phyloP scores from a whole-genome alignment of 352 stramenopile genomes.

The Globisporangium okanoganense region DNA sequence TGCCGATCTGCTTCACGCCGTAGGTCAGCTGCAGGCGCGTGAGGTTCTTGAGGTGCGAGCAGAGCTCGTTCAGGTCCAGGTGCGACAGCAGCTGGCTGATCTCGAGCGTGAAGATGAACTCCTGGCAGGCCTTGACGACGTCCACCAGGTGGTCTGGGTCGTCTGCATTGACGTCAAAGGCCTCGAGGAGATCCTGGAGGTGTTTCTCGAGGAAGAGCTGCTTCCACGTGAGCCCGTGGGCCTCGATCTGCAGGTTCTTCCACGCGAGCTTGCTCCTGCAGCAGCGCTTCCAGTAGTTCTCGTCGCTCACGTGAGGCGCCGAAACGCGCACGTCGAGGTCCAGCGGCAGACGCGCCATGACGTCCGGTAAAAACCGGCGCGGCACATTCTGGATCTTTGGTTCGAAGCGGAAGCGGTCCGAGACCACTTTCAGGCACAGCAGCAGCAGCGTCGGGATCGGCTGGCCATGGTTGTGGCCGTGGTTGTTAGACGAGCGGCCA shows the following conservation, averaged over 20 bases:
- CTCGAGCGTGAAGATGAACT: slow-evolving; percentile 89
- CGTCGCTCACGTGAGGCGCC: slow-evolving; percentile 84
- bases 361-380: slow-evolving; percentile 75
- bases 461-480: neutral
- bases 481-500: neutral
- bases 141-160: slow-evolving; percentile 63
- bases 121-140: slow-evolving; percentile 71
- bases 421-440: slow-evolving; percentile 79
- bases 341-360: slow-evolving; percentile 75
- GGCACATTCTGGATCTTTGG: slow-evolving; percentile 71
- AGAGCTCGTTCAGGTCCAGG: slow-evolving; percentile 86
- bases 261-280: slow-evolving; percentile 80
- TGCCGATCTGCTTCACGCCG: slow-evolving; percentile 89
- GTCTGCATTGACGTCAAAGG: slow-evolving; percentile 55
- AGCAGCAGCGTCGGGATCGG: slow-evolving; percentile 55
- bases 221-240: slow-evolving; percentile 93
- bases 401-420: slow-evolving; percentile 62
- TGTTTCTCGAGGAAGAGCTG: slow-evolving; percentile 88
- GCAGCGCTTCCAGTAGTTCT: slow-evolving; percentile 94
- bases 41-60: slow-evolving; percentile 84
- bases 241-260: slow-evolving; percentile 88
- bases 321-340: slow-evolving; percentile 81
- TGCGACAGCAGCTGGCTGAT: slow-evolving; percentile 88
- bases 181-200: slow-evolving; percentile 74
- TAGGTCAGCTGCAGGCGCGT: slow-evolving; percentile 84